Base-by-base conservation (phyloP, 805 yeast genomes). In the Yamadazyma philogaea region DNA sequence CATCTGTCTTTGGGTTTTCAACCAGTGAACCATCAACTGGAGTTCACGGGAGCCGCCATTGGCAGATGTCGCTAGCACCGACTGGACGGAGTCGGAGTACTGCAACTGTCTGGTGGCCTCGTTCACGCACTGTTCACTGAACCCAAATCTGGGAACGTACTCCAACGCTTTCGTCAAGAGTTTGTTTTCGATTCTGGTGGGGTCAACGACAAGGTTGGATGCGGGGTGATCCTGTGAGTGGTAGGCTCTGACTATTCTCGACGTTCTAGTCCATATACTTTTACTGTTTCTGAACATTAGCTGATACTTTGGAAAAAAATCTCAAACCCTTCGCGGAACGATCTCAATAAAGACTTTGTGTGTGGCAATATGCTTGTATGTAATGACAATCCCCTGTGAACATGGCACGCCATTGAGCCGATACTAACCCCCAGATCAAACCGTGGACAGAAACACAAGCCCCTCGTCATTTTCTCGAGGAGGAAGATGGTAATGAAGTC, bases 391-490 rank as follows among this genome's bases (percentile, higher is more conserved):
- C 16, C n/a, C 4, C n/a, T n/a, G n/a, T n/a, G 2, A 11, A 24
- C 24, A 8, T 17, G 10, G 30, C 16, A 33, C 4, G n/a, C 21
- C 17, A 36, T 12, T 21, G 30, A 19, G 22, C 28, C 14, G 20
- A 34, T 33, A 43, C 38, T 43, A 38, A 41, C 44, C 8, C 3
- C 14, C 31, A 39, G 43, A 62, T 77, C 38, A 72, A 74, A 63
- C 81, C 78, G 31, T 67, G 77, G 72, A 61, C 65, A 19, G 79
- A 74, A 30, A 52, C 59, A 35, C 73, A 70, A 26, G 61, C 72
- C n/a, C 74, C 78, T 15, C 73, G 84, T 46, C 82, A 79, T 55
- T 48, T 69, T 7, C 53, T 79, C 20, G 76, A 72, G 35, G 78
- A 75, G 34, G 78, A 75, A 35, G 73, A 64, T 7, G 61, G 55